These are phyloP conservation scores for Aspergillus felis DNA, from an alignment of 2,329 filamentous ascomycete genomes.

Conservation along the genomic window DNA sequence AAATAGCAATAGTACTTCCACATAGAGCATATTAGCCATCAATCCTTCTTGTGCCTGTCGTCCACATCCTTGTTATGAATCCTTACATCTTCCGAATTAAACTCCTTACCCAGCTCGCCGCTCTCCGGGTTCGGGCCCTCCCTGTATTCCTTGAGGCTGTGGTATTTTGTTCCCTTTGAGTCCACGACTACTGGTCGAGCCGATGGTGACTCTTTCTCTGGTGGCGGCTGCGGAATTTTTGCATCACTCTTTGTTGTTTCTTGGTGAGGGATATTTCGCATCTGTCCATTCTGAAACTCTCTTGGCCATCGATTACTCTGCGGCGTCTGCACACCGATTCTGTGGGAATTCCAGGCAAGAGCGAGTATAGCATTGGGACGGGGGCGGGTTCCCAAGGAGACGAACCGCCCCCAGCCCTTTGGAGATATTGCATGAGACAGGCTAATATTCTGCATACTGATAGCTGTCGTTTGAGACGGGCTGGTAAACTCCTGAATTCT, in stretches of 20 bases:
- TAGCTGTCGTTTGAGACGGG: not conserved
- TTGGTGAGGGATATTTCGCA: not conserved
- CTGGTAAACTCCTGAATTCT: not conserved
- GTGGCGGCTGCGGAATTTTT: not conserved
- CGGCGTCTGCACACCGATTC: not conserved
- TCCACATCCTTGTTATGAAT: not conserved
- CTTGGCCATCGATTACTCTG: not conserved
- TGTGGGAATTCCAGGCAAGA: not conserved
- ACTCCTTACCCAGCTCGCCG: not conserved
- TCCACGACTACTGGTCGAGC: not conserved
- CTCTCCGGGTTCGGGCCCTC: not conserved
- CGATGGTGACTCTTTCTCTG: not conserved
- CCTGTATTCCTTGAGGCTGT: not conserved
- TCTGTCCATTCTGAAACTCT: not conserved
- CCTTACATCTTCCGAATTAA: not conserved
- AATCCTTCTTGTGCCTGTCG: not conserved
- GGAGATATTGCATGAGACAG: not conserved
- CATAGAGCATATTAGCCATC: not conserved
- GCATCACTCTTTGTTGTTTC: not conserved
- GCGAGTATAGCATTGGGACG: not conserved
- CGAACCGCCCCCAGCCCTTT: not conserved
- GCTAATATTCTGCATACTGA: not conserved
- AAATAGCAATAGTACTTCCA: not conserved
- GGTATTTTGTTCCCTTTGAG: not conserved
- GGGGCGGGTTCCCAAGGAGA: not conserved